Percentiles rank a stretch among this genome's conserved stretches.
Evolutionary conservation across 179 eudicot genomes (phyloP).

Genomic region (Pouteria campechiana): DNA sequence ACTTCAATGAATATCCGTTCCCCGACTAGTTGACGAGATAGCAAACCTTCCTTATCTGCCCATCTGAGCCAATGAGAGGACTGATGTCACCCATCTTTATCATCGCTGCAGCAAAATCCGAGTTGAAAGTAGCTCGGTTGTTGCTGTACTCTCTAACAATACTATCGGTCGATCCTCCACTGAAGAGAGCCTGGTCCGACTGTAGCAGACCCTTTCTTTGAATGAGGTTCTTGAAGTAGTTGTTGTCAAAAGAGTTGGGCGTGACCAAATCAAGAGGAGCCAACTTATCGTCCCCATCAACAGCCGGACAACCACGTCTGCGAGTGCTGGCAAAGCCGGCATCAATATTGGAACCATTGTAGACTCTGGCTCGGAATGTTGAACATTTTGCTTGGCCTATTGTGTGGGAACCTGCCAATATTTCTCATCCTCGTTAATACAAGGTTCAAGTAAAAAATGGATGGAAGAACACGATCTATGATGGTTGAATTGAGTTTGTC

Average conservation of each 20-base stretch:
- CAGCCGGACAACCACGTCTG: slow-evolving; percentile 14
- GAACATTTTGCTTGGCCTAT: slow-evolving; percentile 17
- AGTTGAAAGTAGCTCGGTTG: slow-evolving; percentile 7
- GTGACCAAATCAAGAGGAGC: slow-evolving; percentile 28
- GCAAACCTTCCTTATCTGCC: slow-evolving; percentile 12
- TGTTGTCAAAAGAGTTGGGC: slow-evolving; percentile 29
- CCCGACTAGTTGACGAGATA: slow-evolving; percentile 9
- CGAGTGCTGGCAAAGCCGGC: slow-evolving; percentile 8
- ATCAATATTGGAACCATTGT: slow-evolving; percentile 10
- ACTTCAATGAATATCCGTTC: too few species aligned
- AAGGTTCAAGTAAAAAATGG: too few species aligned
- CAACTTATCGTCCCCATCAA: slow-evolving; percentile 18
- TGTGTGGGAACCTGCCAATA: slow-evolving; percentile 18
- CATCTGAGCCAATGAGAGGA: slow-evolving; percentile 14
- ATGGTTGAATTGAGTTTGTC: too few species aligned
- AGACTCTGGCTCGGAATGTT: slow-evolving; percentile 12
- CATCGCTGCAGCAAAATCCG: slow-evolving; percentile 30
- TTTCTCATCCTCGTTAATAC: too few species aligned
- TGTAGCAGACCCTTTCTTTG: slow-evolving; percentile 25
- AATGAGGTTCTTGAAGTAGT: slow-evolving; percentile 24
- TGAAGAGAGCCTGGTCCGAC: slow-evolving; percentile 29
- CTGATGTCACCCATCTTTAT: slow-evolving; percentile 31
- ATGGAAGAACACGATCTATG: too few species aligned
- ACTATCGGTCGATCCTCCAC: slow-evolving; percentile 24
- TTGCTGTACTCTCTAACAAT: slow-evolving; percentile 23